Percentiles rank a stretch among this genome's conserved stretches.
Evolutionary conservation across 768 basidiomycete genomes (phyloP).

Genomic region (Leccinellum rugosiceps): DNA sequence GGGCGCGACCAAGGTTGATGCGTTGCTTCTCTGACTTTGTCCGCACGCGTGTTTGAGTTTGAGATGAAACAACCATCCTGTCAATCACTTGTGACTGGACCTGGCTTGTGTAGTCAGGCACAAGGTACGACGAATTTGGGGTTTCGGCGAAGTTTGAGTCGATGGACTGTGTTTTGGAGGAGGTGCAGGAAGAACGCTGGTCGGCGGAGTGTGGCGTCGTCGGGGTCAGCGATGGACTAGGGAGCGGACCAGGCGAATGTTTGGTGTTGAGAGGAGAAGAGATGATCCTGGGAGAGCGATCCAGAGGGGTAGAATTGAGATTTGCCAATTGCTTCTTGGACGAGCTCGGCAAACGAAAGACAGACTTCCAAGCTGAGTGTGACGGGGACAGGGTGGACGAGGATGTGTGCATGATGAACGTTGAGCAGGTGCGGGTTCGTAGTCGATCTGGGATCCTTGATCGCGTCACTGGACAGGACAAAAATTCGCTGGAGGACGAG

Average conservation of each 20-base stretch:
- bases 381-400: slow-evolving; percentile 25
- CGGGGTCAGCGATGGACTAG: slow-evolving; percentile 52
- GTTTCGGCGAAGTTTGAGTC: slow-evolving; percentile 53
- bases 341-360: slow-evolving; percentile 69
- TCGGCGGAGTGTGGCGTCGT: slow-evolving; percentile 51
- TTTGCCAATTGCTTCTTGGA: slow-evolving; percentile 51
- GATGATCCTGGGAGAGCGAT: slow-evolving; percentile 37
- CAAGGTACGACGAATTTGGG: slow-evolving; percentile 27
- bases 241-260: slow-evolving; percentile 30
- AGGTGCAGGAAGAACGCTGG: slow-evolving; percentile 74
- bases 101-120: slow-evolving; percentile 25
- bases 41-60: slow-evolving; percentile 24
- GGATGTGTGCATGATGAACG: slow-evolving; percentile 23
- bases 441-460: slow-evolving; percentile 26
- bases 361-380: slow-evolving; percentile 59
- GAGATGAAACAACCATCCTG: slow-evolving; percentile 13
- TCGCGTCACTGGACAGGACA: slow-evolving; percentile 8
- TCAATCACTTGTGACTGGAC: slow-evolving; percentile 15
- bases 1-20: slow-evolving; percentile 44
- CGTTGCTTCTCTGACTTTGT: slow-evolving; percentile 49
- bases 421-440: slow-evolving; percentile 9
- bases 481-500: slow-evolving; percentile 11
- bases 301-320: slow-evolving; percentile 41
- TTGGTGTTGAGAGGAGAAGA: slow-evolving; percentile 27
- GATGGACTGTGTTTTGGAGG: slow-evolving; percentile 71